Conservation (phyloP, 495 filamentous ascomycete species). For the Echria macrotheca region DNA sequence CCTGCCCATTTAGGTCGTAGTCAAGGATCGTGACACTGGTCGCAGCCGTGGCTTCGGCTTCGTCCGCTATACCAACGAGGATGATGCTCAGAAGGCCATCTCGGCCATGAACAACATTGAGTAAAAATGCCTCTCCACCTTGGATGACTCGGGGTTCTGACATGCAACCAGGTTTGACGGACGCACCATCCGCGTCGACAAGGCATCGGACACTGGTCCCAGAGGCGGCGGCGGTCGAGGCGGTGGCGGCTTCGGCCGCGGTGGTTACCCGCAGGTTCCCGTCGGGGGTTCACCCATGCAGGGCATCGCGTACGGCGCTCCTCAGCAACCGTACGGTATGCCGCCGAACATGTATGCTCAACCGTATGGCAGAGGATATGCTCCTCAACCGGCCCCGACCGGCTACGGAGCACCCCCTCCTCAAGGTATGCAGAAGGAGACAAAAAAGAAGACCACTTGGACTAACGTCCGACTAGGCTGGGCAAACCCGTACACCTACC, state of each 20-base stretch:
- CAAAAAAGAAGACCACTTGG: conserved; percentile 5
- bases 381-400: conserved; percentile 22
- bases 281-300: conserved; percentile 25
- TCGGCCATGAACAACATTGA: conserved; percentile 86
- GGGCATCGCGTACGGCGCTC: conserved; percentile 31
- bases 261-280: conserved; percentile 29
- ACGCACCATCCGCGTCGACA: conserved; percentile 91
- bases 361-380: conserved; percentile 26
- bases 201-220: conserved; percentile 74
- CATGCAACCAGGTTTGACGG: conserved; percentile 75
- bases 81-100: conserved; percentile 82
- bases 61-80: conserved; percentile 75
- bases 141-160: conserved; percentile 8
- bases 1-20: conserved; percentile 64
- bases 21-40: conserved; percentile 94
- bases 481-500: conserved; percentile 33
- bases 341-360: conserved; percentile 21
- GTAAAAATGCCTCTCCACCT: conserved; percentile 49
- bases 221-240: conserved; percentile 48
- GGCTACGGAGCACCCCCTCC: conserved; percentile 29
- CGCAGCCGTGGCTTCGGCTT: conserved; percentile 98
- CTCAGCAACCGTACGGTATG: conserved; percentile 27
- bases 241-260: conserved; percentile 32
- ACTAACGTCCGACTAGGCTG: conserved; percentile 23
- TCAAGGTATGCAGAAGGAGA: conserved; percentile 32